These are phyloP conservation scores for Pythium volutum DNA, from an alignment of 352 stramenopile genomes.

Conservation along the genomic window DNA sequence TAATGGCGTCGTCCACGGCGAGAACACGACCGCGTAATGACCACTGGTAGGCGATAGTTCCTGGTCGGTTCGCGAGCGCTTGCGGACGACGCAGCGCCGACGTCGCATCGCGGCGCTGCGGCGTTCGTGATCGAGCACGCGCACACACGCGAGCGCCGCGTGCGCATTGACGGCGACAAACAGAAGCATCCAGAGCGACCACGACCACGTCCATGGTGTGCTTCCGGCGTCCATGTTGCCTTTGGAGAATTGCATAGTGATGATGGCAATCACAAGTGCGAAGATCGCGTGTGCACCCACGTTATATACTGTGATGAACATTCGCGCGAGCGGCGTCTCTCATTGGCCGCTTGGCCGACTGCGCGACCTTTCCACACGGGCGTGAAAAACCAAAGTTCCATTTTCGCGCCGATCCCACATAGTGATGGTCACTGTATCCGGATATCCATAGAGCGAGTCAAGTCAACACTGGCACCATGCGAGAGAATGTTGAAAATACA, in stretches of 20 bases:
- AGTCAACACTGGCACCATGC: no score
- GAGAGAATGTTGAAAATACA: no score
- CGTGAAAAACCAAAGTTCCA: not conserved
- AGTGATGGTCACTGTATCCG: not conserved
- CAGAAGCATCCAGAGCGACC: conserved; percentile 19
- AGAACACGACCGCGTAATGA: not conserved
- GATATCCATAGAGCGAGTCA: no score
- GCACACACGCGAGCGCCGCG: conserved; percentile 2
- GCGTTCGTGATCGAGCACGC: conserved; percentile 2
- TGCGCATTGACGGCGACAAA: conserved; percentile 22
- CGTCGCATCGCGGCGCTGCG: not conserved
- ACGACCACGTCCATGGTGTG: not conserved
- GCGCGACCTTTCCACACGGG: not conserved
- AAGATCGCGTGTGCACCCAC: not conserved
- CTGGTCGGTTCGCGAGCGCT: not conserved
- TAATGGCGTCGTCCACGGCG: not conserved
- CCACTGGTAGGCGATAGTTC: not conserved
- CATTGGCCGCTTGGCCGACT: not conserved
- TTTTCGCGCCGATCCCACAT: not conserved
- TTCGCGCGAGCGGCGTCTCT: conserved; percentile 1
- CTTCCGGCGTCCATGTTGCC: not conserved
- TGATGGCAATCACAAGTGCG: not conserved
- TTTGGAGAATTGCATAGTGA: not conserved
- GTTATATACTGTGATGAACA: not conserved
- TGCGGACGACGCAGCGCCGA: not conserved